These are phyloP conservation scores for Penicillium riverlandense DNA, from an alignment of 495 filamentous ascomycete species.

Conservation along the genomic window DNA sequence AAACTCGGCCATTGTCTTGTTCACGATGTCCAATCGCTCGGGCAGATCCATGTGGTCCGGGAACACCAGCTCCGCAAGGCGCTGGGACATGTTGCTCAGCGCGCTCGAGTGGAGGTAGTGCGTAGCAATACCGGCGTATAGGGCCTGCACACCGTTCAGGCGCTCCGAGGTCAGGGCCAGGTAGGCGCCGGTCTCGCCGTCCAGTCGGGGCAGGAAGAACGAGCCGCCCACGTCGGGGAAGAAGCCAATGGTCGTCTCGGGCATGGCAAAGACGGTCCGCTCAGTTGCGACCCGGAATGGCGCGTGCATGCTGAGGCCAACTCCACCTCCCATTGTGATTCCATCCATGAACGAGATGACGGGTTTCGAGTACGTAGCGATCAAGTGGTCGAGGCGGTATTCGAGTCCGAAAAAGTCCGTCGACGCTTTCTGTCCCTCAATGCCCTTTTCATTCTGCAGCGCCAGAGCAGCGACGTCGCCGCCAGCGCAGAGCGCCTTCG, in stretches of 20 bases:
- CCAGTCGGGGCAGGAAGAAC: constrained; percentile 88
- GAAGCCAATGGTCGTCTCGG: constrained; percentile 94
- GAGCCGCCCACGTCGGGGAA: constrained; percentile 96
- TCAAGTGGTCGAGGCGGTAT: constrained; percentile 89
- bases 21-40: constrained; percentile 61
- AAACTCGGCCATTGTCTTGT: constrained; percentile 88
- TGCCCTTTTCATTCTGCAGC: constrained; percentile 57
- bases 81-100: constrained; percentile 69
- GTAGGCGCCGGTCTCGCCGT: constrained; percentile 80
- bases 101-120: constrained; percentile 90
- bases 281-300: constrained; percentile 96
- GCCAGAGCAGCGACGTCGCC: constrained; percentile 82
- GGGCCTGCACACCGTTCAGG: constrained; percentile 72
- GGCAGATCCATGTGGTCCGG: constrained; percentile 56
- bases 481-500: constrained; percentile 84
- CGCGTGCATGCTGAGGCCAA: constrained; percentile 88
- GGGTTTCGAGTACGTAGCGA: constrained; percentile 91
- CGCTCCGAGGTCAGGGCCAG: constrained; percentile 80
- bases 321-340: constrained; percentile 96
- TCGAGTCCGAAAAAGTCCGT: constrained; percentile 81
- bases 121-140: constrained; percentile 78
- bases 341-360: constrained; percentile 96
- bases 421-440: constrained; percentile 61
- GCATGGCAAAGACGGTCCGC: constrained; percentile 93
- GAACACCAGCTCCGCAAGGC: constrained; percentile 85